Conservation (phyloP, 1,284 basidiomycete genomes). For the Trichosporon sp. region DNA sequence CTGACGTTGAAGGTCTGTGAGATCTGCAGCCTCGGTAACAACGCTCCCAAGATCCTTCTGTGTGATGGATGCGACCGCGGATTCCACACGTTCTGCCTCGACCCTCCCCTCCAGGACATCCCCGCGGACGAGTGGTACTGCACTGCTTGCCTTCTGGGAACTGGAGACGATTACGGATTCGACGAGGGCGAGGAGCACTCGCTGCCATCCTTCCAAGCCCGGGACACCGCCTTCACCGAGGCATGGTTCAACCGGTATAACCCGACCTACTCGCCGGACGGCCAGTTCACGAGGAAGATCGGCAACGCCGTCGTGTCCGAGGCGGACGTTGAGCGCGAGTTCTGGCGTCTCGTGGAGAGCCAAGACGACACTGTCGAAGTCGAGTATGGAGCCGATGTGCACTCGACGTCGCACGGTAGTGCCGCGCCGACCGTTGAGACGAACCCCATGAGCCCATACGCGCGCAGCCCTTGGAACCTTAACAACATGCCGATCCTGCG, state of each 20-base stretch:
- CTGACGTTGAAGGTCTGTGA: slow-evolving; percentile 64
- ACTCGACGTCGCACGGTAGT: slow-evolving; percentile 95
- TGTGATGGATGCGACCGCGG: slow-evolving; percentile 97
- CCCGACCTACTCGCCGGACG: slow-evolving; percentile 46
- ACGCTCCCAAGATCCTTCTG: slow-evolving; percentile 82
- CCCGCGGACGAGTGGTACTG: slow-evolving; percentile 93
- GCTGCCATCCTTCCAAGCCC: slow-evolving; percentile 83
- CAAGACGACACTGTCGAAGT: slow-evolving; percentile 90
- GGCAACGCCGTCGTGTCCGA: slow-evolving; percentile 71
- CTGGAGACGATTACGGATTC: slow-evolving; percentile 97
- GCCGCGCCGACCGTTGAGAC: slow-evolving; percentile 93
- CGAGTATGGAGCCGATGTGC: slow-evolving; percentile 97
- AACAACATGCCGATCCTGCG: slow-evolving; percentile 92
- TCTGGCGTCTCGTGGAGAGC: slow-evolving; percentile 92
- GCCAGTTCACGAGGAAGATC: slow-evolving; percentile 48
- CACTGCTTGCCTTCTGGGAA: slow-evolving; percentile 83
- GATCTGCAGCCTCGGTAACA: slow-evolving; percentile 82
- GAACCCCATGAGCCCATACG: slow-evolving; percentile 78
- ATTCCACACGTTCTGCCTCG: slow-evolving; percentile 94
- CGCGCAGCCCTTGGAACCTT: slow-evolving; percentile 93
- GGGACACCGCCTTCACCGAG: slow-evolving; percentile 81
- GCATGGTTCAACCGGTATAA: slow-evolving; percentile 81
- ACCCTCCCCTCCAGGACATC: slow-evolving; percentile 76
- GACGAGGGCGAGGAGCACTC: slow-evolving; percentile 97
- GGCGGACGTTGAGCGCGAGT: slow-evolving; percentile 88